Percentiles rank a stretch among this genome's conserved stretches.
Conservation (phyloP, 139 green algal species). For the Parachlorella kessleri region DNA sequence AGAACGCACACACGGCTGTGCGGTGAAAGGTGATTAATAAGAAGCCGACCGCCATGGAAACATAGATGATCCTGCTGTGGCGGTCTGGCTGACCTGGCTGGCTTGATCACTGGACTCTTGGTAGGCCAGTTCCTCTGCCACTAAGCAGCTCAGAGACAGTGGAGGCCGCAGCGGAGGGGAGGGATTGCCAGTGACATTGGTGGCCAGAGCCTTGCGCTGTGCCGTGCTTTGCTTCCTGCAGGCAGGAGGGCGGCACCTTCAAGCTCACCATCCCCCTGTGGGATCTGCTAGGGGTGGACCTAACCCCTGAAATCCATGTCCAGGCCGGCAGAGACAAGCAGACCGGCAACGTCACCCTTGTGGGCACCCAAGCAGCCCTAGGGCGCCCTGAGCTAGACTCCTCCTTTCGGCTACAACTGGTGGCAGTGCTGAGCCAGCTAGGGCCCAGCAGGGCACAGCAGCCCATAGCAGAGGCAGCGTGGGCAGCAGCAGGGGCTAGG, state of each 20-base stretch:
- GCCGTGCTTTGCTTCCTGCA: no score
- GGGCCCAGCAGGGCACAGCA: neutral
- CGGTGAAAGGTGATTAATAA: no score
- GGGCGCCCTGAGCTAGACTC: slow-evolving; percentile 31
- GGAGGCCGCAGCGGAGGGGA: no score
- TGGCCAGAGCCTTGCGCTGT: no score
- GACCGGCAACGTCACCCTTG: slow-evolving; percentile 19
- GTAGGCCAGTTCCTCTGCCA: no score
- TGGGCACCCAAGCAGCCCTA: slow-evolving; percentile 20
- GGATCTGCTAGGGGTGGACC: slow-evolving; percentile 33
- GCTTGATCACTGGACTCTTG: no score
- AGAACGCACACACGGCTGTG: neutral
- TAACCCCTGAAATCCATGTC: slow-evolving; percentile 32
- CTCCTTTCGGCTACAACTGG: slow-evolving; percentile 34
- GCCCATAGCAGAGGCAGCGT: neutral
- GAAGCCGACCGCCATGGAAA: no score
- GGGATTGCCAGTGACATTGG: no score
- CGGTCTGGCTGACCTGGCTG: no score
- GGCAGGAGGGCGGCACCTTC: slow-evolving; percentile 19
- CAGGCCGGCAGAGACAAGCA: neutral
- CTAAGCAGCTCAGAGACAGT: no score
- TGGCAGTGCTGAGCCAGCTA: slow-evolving; percentile 23
- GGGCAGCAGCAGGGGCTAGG: neutral
- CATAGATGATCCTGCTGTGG: no score
- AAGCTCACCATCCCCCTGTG: slow-evolving; percentile 32